Evolutionary conservation across 2,329 filamentous ascomycete species (phyloP).

Genomic region (Macrophomina pseudophaseolina): DNA sequence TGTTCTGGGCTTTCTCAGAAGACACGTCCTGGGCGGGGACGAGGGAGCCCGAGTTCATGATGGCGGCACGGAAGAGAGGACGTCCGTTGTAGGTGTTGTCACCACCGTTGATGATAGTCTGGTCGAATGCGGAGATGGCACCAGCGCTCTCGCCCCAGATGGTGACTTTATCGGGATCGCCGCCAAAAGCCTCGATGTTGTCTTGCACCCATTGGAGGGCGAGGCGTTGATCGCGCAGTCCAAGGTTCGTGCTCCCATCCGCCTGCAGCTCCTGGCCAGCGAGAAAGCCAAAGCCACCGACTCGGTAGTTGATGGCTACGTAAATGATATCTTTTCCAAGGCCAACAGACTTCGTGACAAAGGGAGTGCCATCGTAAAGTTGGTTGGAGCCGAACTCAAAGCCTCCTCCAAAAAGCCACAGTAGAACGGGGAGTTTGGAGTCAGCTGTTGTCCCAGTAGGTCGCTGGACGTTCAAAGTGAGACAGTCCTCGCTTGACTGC

Average conservation of each 20-base stretch:
- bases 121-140: conserved; percentile 73
- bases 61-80: conserved; percentile 74
- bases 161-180: conserved; percentile 42
- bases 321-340: conserved; percentile 71
- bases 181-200: conserved; percentile 52
- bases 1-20: conserved; percentile 66
- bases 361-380: conserved; percentile 46
- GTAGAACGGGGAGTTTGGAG: conserved; percentile 48
- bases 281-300: conserved; percentile 76
- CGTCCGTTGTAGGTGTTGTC: conserved; percentile 76
- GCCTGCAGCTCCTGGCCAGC: conserved; percentile 57
- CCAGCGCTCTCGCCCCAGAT: conserved; percentile 48
- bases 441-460: conserved; percentile 45
- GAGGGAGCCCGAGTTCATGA: conserved; percentile 64
- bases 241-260: conserved; percentile 58
- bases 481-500: conserved; percentile 40
- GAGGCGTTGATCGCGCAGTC: conserved; percentile 52
- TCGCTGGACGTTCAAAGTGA: conserved; percentile 51
- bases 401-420: conserved; percentile 31
- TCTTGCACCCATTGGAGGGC: conserved; percentile 53
- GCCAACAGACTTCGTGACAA: conserved; percentile 49
- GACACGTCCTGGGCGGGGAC: conserved; percentile 62
- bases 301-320: conserved; percentile 78
- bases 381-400: conserved; percentile 36
- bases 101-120: conserved; percentile 76